These are phyloP conservation scores for Isabelozyma gotoi DNA, from an alignment of 805 yeast species.

Conservation along the genomic window DNA sequence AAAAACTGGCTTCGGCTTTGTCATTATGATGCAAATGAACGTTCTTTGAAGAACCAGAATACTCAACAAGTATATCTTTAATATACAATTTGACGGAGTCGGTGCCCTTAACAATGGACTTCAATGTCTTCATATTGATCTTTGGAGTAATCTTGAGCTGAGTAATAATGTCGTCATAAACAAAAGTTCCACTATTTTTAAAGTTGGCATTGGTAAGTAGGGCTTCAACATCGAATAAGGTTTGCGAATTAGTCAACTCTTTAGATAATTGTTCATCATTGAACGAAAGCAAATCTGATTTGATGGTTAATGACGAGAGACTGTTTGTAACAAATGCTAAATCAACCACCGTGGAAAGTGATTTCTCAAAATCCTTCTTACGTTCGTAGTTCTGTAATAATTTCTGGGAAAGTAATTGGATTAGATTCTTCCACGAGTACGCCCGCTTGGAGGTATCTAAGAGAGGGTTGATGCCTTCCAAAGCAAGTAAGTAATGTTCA, in stretches of 20 bases:
- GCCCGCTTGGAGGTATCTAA: constrained; percentile 9
- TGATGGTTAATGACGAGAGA: not conserved
- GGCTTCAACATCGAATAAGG: constrained; percentile 15
- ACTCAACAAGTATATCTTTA: constrained; percentile 9
- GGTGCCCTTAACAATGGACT: constrained; percentile 4
- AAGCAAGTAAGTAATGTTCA: constrained; percentile 10
- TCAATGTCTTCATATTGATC: constrained; percentile 6
- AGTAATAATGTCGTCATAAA: constrained; percentile 15
- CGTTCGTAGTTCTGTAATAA: constrained; percentile 38
- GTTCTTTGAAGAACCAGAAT: not conserved
- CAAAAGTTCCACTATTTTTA: constrained; percentile 8
- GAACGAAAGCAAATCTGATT: not conserved
- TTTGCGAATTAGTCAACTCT: not conserved
- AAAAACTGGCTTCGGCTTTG: not conserved
- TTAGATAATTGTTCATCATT: not conserved
- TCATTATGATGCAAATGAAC: not conserved
- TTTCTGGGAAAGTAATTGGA: constrained; percentile 25
- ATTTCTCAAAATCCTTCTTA: constrained; percentile 19
- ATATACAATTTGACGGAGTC: constrained; percentile 6
- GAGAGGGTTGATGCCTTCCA: constrained; percentile 6
- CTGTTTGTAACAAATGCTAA: not conserved
- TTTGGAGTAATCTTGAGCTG: constrained; percentile 17
- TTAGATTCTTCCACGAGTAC: constrained; percentile 39
- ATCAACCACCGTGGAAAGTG: not conserved
- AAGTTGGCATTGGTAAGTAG: constrained; percentile 13